These are phyloP conservation scores for Hypomontagnella monticulosa DNA, from an alignment of 495 filamentous ascomycete species.

Conservation along the genomic window DNA sequence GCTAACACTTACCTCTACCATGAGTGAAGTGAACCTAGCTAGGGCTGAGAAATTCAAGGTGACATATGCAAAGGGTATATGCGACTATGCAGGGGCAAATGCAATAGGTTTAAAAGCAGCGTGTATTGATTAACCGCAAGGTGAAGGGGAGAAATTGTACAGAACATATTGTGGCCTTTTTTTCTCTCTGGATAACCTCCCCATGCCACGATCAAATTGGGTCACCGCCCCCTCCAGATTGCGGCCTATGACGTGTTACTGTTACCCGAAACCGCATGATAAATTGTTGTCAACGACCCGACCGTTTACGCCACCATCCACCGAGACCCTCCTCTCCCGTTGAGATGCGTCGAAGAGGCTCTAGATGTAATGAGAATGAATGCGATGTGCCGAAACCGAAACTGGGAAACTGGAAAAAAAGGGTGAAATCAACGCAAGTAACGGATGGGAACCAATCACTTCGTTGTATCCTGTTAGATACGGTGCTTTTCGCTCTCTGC, in stretches of 20 bases:
- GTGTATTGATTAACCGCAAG: constrained; percentile 10
- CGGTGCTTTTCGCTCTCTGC: constrained; percentile 60
- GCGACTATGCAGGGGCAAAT: too few relatives aligned
- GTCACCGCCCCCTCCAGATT: too few relatives aligned
- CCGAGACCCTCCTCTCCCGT: constrained; percentile 19
- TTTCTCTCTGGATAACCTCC: constrained; percentile 2
- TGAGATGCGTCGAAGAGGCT: constrained; percentile 18
- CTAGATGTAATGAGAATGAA: constrained; percentile 18
- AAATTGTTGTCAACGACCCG: constrained; percentile 4
- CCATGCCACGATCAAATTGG: not conserved
- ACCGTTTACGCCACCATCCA: constrained; percentile 32
- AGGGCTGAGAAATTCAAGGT: too few relatives aligned
- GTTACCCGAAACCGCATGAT: constrained; percentile 16
- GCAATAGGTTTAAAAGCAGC: not conserved
- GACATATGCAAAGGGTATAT: too few relatives aligned
- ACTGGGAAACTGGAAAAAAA: constrained; percentile 2
- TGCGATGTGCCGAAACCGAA: constrained; percentile 19
- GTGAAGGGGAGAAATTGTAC: not conserved
- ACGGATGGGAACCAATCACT: constrained; percentile 1
- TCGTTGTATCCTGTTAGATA: constrained; percentile 40
- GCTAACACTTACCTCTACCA: too few relatives aligned
- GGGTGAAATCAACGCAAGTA: not conserved
- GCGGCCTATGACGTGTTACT: constrained; percentile 7
- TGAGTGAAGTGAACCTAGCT: too few relatives aligned
- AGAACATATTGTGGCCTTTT: not conserved